Base-by-base conservation (phyloP, 2,329 filamentous ascomycete species). In the Ceratocystis destructans region DNA sequence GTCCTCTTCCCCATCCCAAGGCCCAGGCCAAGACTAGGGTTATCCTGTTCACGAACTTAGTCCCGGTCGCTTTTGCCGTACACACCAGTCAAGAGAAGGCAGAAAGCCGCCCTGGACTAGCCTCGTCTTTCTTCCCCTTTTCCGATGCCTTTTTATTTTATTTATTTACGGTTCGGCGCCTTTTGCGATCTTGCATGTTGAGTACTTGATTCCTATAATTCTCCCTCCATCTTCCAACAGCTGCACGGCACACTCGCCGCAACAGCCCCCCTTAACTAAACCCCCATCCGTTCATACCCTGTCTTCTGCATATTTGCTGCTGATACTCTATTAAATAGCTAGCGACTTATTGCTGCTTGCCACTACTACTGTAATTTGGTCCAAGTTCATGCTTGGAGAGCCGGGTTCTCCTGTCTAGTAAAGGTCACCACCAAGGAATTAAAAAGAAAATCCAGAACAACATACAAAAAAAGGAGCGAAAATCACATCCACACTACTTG, bases 321-420 rank as follows among this genome's bases (percentile, higher is more conserved):
- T 20, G 20, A n/a, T 48, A 48, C 5, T 20, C 48, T 0, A 53
- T 53, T 50, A 48, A 22, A 12, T 53, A 28, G 48, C 48, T 15
- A 12, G 48, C 20, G 20, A 25, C 12, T 20, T 25, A 50, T 50
- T 50, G 48, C 48, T 50, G 8, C 48, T 50, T 20, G n/a, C n/a
- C 31, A 59, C 7, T 59, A 33, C 55, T 25, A 59, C 55, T 59
- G 25, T 59, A 59, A 59, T 59, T 59, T 59, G 55, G 31, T 17
- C 55, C 55, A 59, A 59, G 55, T 59, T 59, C 12, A 59, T 59
- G 55, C 55, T 59, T 59, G 55, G 31, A 31, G 55, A 10, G 28
- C 55, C 55, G 55, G 55, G 55, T 59, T 59, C 55, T 59, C 55
- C 55, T 59, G 55, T 59, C 55, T 37, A 33, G 28, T n/a, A 10